Base-by-base conservation (phyloP, 306 rosid species). In the Dryas octopetala region DNA sequence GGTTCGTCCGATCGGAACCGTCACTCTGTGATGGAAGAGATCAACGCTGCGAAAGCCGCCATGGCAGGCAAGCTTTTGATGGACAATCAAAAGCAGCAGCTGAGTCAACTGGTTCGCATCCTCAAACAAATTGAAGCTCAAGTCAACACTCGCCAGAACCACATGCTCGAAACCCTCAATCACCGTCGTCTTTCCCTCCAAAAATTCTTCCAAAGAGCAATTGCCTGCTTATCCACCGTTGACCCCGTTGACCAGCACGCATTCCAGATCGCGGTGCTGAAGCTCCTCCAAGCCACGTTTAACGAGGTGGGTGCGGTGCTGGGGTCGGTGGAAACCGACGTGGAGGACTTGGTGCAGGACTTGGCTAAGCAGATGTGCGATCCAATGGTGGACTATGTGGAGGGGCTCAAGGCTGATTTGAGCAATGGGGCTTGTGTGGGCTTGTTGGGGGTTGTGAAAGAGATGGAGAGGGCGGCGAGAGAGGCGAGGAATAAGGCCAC, bases 281-380 rank as follows among this genome's bases (percentile, higher is more conserved):
- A 71, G 65, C 44, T 71, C 26, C 66, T 71, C 16, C 54, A n/a
- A 2, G 46, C 52, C 9, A 61, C 15, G 49, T 72, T 44, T n/a
- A 17, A 45, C 5, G 57, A 72, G 32, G 66, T 72, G 13, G 64
- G 55, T 0, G 10, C 66, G 26, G 66, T 58, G 41, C n/a, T 72
- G 45, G 76, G 43, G 15, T 57, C 55, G 9, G 66, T 72, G 66
- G 76, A 72, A 66, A 40, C 14, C 11, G 66, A 58, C 32, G 76
- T 72, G 54, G 76, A 72, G 26, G 55, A 47, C 13, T 55, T 72
- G 51, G 40, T 72, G 54, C 26, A 6, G 45, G 66, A 58, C 26
- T 58, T 72, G 66, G 76, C 55, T 1, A 15, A 58, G 32, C 62
- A 72, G 11, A 71, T 72, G 66, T 72, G 76, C 28, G 76, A 72